Evolutionary conservation across 148 eudicot species (phyloP).

Genomic region (Dianthus caryophyllus): DNA sequence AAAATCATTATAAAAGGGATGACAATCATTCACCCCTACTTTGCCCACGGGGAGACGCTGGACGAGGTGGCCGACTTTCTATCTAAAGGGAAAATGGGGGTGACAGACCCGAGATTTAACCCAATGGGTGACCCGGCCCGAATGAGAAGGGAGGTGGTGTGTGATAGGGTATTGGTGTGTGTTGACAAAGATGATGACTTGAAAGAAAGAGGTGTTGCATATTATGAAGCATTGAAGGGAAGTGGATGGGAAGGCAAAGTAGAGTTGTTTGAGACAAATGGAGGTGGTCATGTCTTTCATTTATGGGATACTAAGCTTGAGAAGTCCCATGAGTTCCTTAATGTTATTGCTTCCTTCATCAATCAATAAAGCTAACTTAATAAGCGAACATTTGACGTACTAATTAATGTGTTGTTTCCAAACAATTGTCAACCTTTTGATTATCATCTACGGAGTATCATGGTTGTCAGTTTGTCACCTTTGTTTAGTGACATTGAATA

Average conservation of each 20-base stretch:
- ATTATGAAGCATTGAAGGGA: slow-evolving; percentile 4
- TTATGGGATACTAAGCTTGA: slow-evolving; percentile 23
- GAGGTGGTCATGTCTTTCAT: slow-evolving; percentile 34
- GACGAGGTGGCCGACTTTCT: background rate
- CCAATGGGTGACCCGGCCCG: slow-evolving; percentile 23
- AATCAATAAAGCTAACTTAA: background rate
- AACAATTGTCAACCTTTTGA: too few relatives aligned
- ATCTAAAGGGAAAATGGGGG: slow-evolving; percentile 16
- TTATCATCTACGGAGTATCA: too few relatives aligned
- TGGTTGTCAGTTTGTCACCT: too few relatives aligned
- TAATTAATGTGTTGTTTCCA: too few relatives aligned
- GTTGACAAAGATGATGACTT: slow-evolving; percentile 29
- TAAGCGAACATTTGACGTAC: background rate
- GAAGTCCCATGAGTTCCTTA: slow-evolving; percentile 18
- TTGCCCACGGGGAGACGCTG: slow-evolving; percentile 17
- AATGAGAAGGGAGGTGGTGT: slow-evolving; percentile 20
- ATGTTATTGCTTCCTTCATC: slow-evolving; percentile 23
- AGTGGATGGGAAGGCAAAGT: too few relatives aligned
- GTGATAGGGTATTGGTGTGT: slow-evolving; percentile 30
- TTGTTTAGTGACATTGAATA: too few relatives aligned
- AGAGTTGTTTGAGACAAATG: slow-evolving; percentile 20
- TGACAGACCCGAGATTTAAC: slow-evolving; percentile 31
- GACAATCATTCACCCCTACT: slow-evolving; percentile 31
- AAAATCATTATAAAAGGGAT: background rate
- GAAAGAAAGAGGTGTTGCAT: slow-evolving; percentile 23